These are phyloP conservation scores for Termitomyces sp. DNA, from an alignment of 768 basidiomycete species.

Conservation along the genomic window DNA sequence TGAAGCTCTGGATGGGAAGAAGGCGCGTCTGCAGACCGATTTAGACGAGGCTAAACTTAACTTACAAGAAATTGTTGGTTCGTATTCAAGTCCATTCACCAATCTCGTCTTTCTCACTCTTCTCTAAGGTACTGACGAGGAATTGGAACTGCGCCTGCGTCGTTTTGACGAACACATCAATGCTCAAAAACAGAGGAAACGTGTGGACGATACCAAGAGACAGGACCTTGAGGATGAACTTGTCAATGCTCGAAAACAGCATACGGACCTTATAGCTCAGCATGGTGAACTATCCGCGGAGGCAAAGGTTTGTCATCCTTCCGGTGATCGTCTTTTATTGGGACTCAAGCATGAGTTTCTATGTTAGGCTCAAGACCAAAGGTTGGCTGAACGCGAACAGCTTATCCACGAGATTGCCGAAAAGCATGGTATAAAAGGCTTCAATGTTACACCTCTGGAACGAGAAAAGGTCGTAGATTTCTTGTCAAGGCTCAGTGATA, in stretches of 20 bases:
- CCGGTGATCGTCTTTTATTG: not conserved
- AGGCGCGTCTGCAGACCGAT: slow-evolving; percentile 56
- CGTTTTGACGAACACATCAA: slow-evolving; percentile 58
- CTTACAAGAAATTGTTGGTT: slow-evolving; percentile 64
- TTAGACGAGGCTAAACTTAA: slow-evolving; percentile 58
- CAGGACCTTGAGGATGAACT: slow-evolving; percentile 64
- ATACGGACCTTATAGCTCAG: slow-evolving; percentile 51
- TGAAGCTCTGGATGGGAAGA: slow-evolving; percentile 57
- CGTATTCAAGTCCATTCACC: slow-evolving; percentile 10
- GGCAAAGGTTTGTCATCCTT: slow-evolving; percentile 47
- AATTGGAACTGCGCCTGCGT: slow-evolving; percentile 51
- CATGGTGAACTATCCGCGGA: slow-evolving; percentile 72
- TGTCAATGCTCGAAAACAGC: slow-evolving; percentile 38
- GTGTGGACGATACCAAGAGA: slow-evolving; percentile 42
- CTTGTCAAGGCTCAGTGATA: slow-evolving; percentile 54
- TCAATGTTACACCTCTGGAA: slow-evolving; percentile 63
- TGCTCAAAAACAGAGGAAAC: slow-evolving; percentile 43
- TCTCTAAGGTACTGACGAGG: slow-evolving; percentile 63
- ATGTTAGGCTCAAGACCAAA: slow-evolving; percentile 65
- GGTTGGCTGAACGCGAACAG: slow-evolving; percentile 65
- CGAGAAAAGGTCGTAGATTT: slow-evolving; percentile 73
- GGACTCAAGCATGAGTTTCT: not conserved
- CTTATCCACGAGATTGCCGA: slow-evolving; percentile 66
- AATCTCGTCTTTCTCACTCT: not conserved
- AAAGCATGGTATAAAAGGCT: slow-evolving; percentile 70